phyloP scores from a whole-genome alignment of 352 stramenopile species.

The Pythium grandisporangium region DNA sequence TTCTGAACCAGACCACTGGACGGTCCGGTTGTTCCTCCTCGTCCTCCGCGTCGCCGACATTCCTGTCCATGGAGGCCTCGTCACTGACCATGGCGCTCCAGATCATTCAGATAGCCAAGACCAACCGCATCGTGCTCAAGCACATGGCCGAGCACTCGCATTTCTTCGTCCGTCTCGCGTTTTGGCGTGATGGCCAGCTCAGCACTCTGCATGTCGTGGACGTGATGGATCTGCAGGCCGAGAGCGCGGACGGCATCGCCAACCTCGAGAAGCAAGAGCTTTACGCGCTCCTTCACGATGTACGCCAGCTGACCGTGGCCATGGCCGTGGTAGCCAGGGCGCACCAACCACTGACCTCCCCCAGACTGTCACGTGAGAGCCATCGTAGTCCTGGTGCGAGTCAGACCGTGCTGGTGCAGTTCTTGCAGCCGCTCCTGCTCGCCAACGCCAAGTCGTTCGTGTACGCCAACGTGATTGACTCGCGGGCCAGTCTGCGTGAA shows the following conservation, averaged over 20 bases:
- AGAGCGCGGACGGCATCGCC: conserved; percentile 31
- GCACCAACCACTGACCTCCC: background rate
- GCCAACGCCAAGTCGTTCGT: conserved; percentile 54
- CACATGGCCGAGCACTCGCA: conserved; percentile 50
- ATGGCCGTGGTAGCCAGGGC: conserved; percentile 1
- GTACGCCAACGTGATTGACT: conserved; percentile 66
- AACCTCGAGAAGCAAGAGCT: conserved; percentile 50
- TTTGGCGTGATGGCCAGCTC: conserved; percentile 48
- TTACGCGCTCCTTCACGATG: conserved; percentile 40
- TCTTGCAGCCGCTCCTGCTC: conserved; percentile 49
- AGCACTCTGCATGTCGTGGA: conserved; percentile 62
- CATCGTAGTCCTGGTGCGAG: background rate
- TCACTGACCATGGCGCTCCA: conserved; percentile 31
- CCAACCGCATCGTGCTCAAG: conserved; percentile 62
- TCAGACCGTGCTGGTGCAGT: conserved; percentile 32
- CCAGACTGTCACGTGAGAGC: background rate
- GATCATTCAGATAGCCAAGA: conserved; percentile 61
- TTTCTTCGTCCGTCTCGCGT: conserved; percentile 61
- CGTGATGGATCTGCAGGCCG: conserved; percentile 50
- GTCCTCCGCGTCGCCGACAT: conserved; percentile 17
- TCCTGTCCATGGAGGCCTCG: conserved; percentile 41
- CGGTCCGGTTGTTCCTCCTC: background rate
- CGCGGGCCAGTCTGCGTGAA: conserved; percentile 45
- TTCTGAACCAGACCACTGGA: background rate
- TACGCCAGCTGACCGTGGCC: conserved; percentile 19